Evolutionary conservation across 352 stramenopile species (phyloP).

Genomic region (Globisporangium heterothallicum): DNA sequence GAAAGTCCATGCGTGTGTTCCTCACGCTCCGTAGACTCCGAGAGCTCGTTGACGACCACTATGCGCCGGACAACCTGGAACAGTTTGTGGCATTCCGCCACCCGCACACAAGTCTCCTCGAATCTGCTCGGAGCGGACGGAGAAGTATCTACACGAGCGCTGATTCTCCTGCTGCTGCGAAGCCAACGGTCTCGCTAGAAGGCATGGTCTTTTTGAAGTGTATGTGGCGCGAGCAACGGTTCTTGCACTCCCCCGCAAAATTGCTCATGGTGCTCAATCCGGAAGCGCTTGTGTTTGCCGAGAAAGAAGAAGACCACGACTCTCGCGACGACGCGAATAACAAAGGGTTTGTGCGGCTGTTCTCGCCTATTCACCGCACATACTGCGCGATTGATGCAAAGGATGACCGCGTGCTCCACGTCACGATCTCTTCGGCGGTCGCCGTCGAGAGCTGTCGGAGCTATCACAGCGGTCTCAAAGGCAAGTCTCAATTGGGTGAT

Average conservation of each 20-base stretch:
- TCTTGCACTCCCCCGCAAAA: conserved; percentile 49
- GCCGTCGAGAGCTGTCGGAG: conserved; percentile 59
- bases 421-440: conserved; percentile 51
- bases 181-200: conserved; percentile 27
- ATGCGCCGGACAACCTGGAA: conserved; percentile 39
- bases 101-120: conserved; percentile 46
- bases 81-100: conserved; percentile 54
- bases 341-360: conserved; percentile 51
- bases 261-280: conserved; percentile 71
- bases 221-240: conserved; percentile 75
- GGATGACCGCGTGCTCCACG: conserved; percentile 65
- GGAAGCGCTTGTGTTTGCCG: conserved; percentile 63
- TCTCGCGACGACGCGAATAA: conserved; percentile 15
- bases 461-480: conserved; percentile 37
- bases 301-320: conserved; percentile 23
- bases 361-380: conserved; percentile 64
- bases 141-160: conserved; percentile 7
- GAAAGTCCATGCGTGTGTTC: conserved; percentile 67
- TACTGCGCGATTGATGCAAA: conserved; percentile 64
- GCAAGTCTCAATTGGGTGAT: conserved; percentile 14
- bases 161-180: not conserved
- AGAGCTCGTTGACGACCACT: conserved; percentile 38
- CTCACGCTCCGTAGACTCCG: conserved; percentile 54
- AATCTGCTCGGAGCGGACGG: conserved; percentile 10
- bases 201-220: conserved; percentile 71